Percentiles rank a stretch among this genome's conserved stretches.
Evolutionary conservation across 805 yeast species (phyloP).

Genomic region (Candida palmyrensis): DNA sequence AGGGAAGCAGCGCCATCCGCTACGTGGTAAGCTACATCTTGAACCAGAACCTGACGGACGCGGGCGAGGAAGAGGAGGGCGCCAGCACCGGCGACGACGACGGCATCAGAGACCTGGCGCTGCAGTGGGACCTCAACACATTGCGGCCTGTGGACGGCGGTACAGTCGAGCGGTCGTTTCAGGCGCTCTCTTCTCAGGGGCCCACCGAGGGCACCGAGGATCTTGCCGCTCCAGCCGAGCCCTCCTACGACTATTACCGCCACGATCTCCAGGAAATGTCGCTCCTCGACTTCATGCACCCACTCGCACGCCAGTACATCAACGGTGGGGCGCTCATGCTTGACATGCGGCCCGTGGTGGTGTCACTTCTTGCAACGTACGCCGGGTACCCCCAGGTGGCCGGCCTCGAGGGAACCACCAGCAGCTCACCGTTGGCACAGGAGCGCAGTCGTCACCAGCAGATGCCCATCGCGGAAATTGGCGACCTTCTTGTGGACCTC

Average conservation of each 20-base stretch:
- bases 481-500: conserved; percentile 49
- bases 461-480: conserved; percentile 35
- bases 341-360: conserved; percentile 55
- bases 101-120: background rate
- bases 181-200: no score
- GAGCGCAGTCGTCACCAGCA: conserved; percentile 15
- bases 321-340: conserved; percentile 56
- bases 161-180: no score
- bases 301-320: conserved; percentile 53
- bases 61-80: conserved; percentile 3
- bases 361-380: conserved; percentile 39
- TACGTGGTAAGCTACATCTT: conserved; percentile 56
- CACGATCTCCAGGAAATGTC: conserved; percentile 61
- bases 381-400: conserved; percentile 15
- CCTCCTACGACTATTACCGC: conserved; percentile 27
- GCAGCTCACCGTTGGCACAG: conserved; percentile 7
- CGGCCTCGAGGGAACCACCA: background rate
- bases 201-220: no score
- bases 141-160: no score
- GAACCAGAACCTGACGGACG: conserved; percentile 37
- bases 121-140: no score
- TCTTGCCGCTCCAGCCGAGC: background rate
- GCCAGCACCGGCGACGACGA: background rate
- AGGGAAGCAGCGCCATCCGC: conserved; percentile 63
- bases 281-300: conserved; percentile 56